Conservation (phyloP, 2,329 filamentous ascomycete genomes). For the Phoma sp. region DNA sequence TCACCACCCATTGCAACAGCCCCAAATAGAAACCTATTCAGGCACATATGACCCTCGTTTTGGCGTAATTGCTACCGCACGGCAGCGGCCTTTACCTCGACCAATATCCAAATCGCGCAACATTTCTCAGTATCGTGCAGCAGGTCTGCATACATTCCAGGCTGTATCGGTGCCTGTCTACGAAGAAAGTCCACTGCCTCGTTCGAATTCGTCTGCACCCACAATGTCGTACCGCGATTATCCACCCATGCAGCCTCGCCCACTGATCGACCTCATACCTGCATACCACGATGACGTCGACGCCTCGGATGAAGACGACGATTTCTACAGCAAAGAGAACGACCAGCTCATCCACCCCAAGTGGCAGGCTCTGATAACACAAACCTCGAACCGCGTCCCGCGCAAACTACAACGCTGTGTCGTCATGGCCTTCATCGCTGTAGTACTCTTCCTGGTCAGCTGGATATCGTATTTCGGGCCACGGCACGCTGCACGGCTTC, state of each 20-base stretch:
- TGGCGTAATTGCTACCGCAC: background rate
- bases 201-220: background rate
- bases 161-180: background rate
- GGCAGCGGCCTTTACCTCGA: constrained; percentile 7
- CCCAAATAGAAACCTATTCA: background rate
- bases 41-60: constrained; percentile 3
- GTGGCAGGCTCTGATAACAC: constrained; percentile 35
- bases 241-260: constrained; percentile 24
- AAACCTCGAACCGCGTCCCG: constrained; percentile 38
- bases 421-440: constrained; percentile 37
- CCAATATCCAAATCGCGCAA: background rate
- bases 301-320: constrained; percentile 49
- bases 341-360: constrained; percentile 42
- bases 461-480: constrained; percentile 50
- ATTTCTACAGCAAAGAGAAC: constrained; percentile 45
- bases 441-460: constrained; percentile 37
- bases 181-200: background rate
- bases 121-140: background rate
- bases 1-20: background rate
- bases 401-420: constrained; percentile 46
- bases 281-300: constrained; percentile 36
- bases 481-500: constrained; percentile 40
- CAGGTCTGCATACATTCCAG: background rate
- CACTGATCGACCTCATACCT: constrained; percentile 42
- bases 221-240: constrained; percentile 37